phyloP scores from a whole-genome alignment of 495 filamentous ascomycete genomes.

The Aspergillus sclerotioniger region DNA sequence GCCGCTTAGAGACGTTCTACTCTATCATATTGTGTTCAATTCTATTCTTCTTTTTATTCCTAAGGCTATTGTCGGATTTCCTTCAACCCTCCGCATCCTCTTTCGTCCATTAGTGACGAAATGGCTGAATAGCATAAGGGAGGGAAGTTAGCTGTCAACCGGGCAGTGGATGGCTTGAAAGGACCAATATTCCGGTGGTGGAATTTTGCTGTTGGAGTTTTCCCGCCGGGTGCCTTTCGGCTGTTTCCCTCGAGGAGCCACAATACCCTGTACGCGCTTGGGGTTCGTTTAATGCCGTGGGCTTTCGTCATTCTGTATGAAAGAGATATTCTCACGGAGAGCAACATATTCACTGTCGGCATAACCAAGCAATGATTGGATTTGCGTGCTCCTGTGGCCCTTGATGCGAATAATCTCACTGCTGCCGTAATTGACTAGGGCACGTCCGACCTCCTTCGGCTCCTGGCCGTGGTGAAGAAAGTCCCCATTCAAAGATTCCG shows the following conservation, averaged over 20 bases:
- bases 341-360: conserved; percentile 95
- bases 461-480: conserved; percentile 44
- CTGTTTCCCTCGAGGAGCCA: not conserved
- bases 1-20: too few relatives aligned
- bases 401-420: conserved; percentile 79
- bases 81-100: not conserved
- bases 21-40: too few relatives aligned
- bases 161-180: too few relatives aligned
- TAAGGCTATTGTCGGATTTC: not conserved
- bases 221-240: not conserved
- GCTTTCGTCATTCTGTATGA: conserved; percentile 50
- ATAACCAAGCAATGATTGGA: conserved; percentile 77
- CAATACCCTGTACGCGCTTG: not conserved
- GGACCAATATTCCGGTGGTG: too few relatives aligned
- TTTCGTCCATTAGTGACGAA: not conserved
- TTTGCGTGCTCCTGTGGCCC: conserved; percentile 78
- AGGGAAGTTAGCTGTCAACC: too few relatives aligned
- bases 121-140: not conserved
- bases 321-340: conserved; percentile 80
- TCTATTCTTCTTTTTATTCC: not conserved
- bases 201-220: too few relatives aligned
- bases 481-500: conserved; percentile 41
- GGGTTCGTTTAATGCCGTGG: conserved; percentile 1
- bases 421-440: conserved; percentile 91
- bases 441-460: conserved; percentile 79